Evolutionary conservation across 1,284 basidiomycete genomes (phyloP).

Genomic region (Trichosporon asahii): DNA sequence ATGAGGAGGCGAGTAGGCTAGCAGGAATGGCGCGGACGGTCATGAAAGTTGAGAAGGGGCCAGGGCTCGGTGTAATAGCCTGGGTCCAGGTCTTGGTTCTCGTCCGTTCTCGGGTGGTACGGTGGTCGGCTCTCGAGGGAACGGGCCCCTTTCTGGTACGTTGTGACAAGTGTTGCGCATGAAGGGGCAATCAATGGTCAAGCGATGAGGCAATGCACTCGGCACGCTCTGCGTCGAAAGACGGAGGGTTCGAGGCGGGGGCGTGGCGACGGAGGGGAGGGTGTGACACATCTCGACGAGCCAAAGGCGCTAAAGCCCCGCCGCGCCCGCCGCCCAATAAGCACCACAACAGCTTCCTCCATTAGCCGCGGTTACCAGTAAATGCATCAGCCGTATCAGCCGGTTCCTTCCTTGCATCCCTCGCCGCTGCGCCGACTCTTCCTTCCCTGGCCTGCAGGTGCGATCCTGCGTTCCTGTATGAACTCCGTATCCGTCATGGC

Average conservation of each 20-base stretch:
- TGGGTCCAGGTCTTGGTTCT: background rate
- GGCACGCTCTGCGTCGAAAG: background rate
- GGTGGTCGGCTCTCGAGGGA: background rate
- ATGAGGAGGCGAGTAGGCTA: background rate
- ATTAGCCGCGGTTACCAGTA: slow-evolving; percentile 9
- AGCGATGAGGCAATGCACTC: background rate
- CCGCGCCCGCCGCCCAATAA: background rate
- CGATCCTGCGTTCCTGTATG: background rate
- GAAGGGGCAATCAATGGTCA: background rate
- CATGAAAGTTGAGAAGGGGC: background rate
- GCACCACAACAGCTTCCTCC: background rate
- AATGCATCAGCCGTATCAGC: slow-evolving; percentile 1
- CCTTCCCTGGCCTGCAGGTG: background rate
- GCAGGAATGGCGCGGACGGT: background rate
- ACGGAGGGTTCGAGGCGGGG: background rate
- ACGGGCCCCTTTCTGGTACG: too few species aligned
- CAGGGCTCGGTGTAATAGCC: background rate
- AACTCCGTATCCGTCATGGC: background rate
- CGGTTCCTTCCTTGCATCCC: background rate
- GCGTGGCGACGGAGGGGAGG: background rate
- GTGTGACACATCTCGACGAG: background rate
- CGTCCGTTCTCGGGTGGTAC: background rate
- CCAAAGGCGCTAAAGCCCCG: background rate
- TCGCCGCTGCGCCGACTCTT: background rate
- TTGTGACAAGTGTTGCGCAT: background rate